Conservation (phyloP, 1,139 yeast species). For the Hyphopichia pseudoburtonii region DNA sequence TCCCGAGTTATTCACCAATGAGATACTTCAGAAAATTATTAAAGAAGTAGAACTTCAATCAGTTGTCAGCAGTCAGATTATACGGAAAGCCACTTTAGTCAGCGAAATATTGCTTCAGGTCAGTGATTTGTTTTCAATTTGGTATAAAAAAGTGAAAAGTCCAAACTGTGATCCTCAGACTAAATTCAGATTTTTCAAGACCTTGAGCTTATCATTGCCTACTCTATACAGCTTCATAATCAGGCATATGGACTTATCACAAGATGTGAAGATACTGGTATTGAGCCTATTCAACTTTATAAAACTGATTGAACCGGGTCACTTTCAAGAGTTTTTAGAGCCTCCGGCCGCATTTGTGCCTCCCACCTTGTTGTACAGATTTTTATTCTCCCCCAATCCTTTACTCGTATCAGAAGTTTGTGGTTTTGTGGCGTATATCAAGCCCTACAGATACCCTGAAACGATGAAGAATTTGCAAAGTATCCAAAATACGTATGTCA, state of each 20-base stretch:
- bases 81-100: neutral
- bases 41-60: neutral
- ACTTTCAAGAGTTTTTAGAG: constrained; percentile 5
- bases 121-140: constrained; percentile 1
- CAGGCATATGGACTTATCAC: constrained; percentile 1
- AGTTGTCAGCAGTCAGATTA: neutral
- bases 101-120: neutral
- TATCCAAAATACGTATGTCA: constrained; percentile 54
- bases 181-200: constrained; percentile 4
- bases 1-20: neutral
- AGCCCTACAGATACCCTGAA: constrained; percentile 23
- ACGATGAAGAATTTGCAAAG: constrained; percentile 22
- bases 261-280: constrained; percentile 8
- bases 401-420: constrained; percentile 48
- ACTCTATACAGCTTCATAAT: constrained; percentile 8
- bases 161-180: neutral
- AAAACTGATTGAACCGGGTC: constrained; percentile 8
- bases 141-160: constrained; percentile 2
- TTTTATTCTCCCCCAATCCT: constrained; percentile 42
- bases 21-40: neutral
- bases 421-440: constrained; percentile 47
- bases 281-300: constrained; percentile 12
- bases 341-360: constrained; percentile 30
- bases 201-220: constrained; percentile 10
- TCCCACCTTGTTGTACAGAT: constrained; percentile 33